Conservation (phyloP, 768 basidiomycete genomes). For the Multifurca ochricompacta region DNA sequence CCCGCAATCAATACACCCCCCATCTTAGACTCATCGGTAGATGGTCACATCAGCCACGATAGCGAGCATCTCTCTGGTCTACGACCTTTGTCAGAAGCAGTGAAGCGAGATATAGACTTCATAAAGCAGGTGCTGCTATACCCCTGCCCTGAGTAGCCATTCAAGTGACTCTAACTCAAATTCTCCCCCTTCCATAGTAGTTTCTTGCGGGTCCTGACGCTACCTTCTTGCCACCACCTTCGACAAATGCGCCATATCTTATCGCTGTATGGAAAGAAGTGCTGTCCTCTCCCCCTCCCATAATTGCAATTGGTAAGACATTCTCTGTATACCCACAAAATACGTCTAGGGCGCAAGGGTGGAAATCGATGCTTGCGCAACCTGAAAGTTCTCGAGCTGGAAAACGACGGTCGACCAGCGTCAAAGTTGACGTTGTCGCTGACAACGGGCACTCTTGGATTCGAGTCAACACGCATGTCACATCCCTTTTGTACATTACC, state of each 20-base stretch:
- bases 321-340: constrained; percentile 29
- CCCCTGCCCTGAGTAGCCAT: constrained; percentile 9
- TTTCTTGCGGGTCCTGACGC: constrained; percentile 45
- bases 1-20: constrained; percentile 25
- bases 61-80: constrained; percentile 32
- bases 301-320: constrained; percentile 51
- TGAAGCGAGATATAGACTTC: constrained; percentile 36
- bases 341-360: background rate
- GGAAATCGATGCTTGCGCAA: constrained; percentile 13
- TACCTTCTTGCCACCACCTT: constrained; percentile 41
- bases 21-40: constrained; percentile 31
- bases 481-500: constrained; percentile 3
- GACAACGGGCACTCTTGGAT: constrained; percentile 73
- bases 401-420: too few relatives aligned
- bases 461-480: constrained; percentile 76
- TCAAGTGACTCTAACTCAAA: constrained; percentile 2
- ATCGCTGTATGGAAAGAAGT: constrained; percentile 80
- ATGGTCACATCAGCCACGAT: constrained; percentile 14
- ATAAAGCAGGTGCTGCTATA: constrained; percentile 32
- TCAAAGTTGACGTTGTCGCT: constrained; percentile 78
- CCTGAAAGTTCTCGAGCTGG: constrained; percentile 13
- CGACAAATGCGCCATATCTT: constrained; percentile 76
- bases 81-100: constrained; percentile 34
- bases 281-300: constrained; percentile 46
- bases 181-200: constrained; percentile 43